Base-by-base conservation (phyloP, 139 green algal genomes). In the Tetradesmus obliquus region DNA sequence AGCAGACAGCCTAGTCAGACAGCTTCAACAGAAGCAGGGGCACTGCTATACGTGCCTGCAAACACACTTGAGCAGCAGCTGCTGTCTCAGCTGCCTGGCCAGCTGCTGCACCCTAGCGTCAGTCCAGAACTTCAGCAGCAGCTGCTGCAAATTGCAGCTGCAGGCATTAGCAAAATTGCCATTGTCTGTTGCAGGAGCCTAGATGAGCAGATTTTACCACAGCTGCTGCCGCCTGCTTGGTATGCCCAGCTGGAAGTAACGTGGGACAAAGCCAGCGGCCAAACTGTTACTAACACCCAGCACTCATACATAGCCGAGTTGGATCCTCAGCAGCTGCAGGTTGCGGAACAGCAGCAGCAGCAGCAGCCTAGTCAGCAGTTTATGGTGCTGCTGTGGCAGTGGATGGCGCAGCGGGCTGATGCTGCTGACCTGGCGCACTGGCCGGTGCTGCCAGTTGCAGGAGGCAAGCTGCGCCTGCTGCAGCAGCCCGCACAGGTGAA, bases 401-500 rank as follows among this genome's bases (percentile, higher is more conserved):
- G 94, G 94, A 79, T 95, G 72, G 86, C 12, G 22, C 54, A 55
- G 53, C 53, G 15, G 84, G 92, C 10, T 57, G 76, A 91, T 93
- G 89, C 45, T 90, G 58, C 69, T 83, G 79, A 86, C 2, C 79
- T 96, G 81, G 19, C 8, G n/a, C 66, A 89, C 20, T 95, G 92
- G 95, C 96, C 96, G 53, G 81, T 98, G 60, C 79, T 98, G 74
- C 95, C 96, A 3, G 89, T 95, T 6, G 55, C 87, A 24, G 94
- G 93, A 8, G 91, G 93, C 55, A 60, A 74, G 17, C 91, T 97
- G 90, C 45, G 89, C 4, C 32, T 86, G 81, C 82, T 95, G 83
- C 55, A 88, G 72, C 80, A 81, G 24, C 58, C 81, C 20, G 84
- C 90, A 60, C 90, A 90, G 51, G 82, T 84, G 32, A 15, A 79